Evolutionary conservation across 805 yeast genomes (phyloP).

Genomic region (Nadsonia fulvescens): DNA sequence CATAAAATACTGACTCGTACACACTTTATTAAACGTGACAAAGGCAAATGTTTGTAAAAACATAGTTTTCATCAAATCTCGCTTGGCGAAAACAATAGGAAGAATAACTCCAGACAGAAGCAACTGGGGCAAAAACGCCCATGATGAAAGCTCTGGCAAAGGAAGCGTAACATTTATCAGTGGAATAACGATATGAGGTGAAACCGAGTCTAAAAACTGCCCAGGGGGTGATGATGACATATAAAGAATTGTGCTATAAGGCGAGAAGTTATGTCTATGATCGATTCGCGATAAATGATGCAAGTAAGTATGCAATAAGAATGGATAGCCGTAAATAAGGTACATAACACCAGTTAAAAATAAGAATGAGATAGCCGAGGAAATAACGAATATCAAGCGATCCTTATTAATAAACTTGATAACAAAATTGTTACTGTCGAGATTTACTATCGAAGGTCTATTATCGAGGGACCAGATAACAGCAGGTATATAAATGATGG

Average conservation of each 20-base stretch:
- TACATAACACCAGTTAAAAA: constrained; percentile 44
- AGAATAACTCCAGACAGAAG: constrained; percentile 36
- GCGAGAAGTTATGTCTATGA: constrained; percentile 87
- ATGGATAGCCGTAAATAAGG: constrained; percentile 51
- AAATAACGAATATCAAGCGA: constrained; percentile 25
- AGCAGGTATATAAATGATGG: constrained; percentile 72
- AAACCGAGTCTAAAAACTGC: constrained; percentile 4
- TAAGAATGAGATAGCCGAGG: constrained; percentile 27
- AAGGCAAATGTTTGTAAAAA: constrained; percentile 69
- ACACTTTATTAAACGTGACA: constrained; percentile 62
- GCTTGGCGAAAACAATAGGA: constrained; percentile 32
- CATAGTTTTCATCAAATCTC: constrained; percentile 30
- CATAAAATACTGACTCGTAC: constrained; percentile 88
- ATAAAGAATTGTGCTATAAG: constrained; percentile 56
- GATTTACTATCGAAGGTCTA: constrained; percentile 14
- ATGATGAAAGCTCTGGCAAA: constrained; percentile 24
- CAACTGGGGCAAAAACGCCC: constrained; percentile 78
- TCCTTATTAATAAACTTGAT: constrained; percentile 23
- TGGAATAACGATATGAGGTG: too few species aligned
- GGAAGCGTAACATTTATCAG: not conserved
- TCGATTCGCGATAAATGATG: constrained; percentile 75
- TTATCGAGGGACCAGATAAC: constrained; percentile 28
- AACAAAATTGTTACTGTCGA: constrained; percentile 7
- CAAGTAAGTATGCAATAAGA: constrained; percentile 56
- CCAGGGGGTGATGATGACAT: constrained; percentile 23